phyloP scores from a whole-genome alignment of 2,329 filamentous ascomycete genomes.

The Magnaporthales sp. region DNA sequence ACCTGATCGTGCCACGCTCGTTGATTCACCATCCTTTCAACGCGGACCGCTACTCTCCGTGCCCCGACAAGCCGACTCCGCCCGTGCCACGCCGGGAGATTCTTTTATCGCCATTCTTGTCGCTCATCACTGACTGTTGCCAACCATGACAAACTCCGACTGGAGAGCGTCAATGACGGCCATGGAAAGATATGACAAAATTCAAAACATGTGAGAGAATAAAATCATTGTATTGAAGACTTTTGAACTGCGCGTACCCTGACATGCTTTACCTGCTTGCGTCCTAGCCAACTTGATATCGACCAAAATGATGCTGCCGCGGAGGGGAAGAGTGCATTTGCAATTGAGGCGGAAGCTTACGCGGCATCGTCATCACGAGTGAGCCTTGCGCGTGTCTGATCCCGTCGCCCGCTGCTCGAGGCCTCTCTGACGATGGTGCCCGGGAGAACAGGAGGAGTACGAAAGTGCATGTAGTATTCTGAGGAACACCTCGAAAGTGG shows the following conservation, averaged over 20 bases:
- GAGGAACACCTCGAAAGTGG: neutral
- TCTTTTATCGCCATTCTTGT: neutral
- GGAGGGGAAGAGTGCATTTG: conserved; percentile 41
- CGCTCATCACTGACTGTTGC: neutral
- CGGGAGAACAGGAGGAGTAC: conserved; percentile 45
- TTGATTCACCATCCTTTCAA: neutral
- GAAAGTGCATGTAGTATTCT: conserved; percentile 29
- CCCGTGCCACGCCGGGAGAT: neutral
- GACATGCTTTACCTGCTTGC: neutral
- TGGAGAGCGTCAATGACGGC: conserved; percentile 49
- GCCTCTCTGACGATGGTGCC: neutral
- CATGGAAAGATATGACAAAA: conserved; percentile 51
- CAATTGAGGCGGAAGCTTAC: conserved; percentile 57
- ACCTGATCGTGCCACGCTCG: neutral
- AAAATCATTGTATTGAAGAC: neutral
- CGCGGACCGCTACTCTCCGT: neutral
- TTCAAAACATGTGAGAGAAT: conserved; percentile 50
- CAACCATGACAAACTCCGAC: conserved; percentile 9
- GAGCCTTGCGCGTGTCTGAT: conserved; percentile 20
- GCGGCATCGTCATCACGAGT: conserved; percentile 49
- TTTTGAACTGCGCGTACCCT: neutral
- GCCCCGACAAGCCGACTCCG: neutral
- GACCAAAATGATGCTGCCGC: conserved; percentile 9
- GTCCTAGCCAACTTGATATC: conserved; percentile 9
- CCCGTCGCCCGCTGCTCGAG: neutral